Evolutionary conservation across 352 stramenopile genomes (phyloP).

Genomic region (Globisporangium yorkense): DNA sequence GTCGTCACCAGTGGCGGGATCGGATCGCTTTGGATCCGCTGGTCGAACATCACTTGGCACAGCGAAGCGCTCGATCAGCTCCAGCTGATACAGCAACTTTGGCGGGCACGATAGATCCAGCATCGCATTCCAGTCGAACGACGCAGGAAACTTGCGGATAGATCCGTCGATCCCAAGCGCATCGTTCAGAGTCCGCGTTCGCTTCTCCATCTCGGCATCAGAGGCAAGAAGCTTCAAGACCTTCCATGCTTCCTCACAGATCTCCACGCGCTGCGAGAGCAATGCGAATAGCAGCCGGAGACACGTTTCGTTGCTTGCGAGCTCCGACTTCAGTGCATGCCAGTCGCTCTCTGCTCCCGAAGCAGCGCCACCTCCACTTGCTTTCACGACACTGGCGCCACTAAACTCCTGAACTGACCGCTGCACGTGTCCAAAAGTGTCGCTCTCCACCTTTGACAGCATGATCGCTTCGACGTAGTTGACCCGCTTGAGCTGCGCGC

Average conservation of each 20-base stretch:
- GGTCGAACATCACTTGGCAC: slow-evolving; percentile 27
- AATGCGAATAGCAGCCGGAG: slow-evolving; percentile 42
- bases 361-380: neutral
- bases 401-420: slow-evolving; percentile 28
- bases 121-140: slow-evolving; percentile 55
- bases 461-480: slow-evolving; percentile 52
- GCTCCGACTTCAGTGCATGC: slow-evolving; percentile 58
- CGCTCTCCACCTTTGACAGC: slow-evolving; percentile 59
- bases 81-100: slow-evolving; percentile 65
- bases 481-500: slow-evolving; percentile 13
- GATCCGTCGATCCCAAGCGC: slow-evolving; percentile 65
- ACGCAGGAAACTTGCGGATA: slow-evolving; percentile 28
- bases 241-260: slow-evolving; percentile 73
- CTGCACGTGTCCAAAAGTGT: slow-evolving; percentile 48
- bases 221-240: slow-evolving; percentile 64
- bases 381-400: slow-evolving; percentile 1
- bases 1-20: neutral
- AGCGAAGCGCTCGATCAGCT: slow-evolving; percentile 57
- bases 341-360: slow-evolving; percentile 54
- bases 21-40: slow-evolving; percentile 4
- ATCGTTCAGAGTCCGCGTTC: slow-evolving; percentile 57
- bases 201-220: slow-evolving; percentile 64
- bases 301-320: slow-evolving; percentile 41
- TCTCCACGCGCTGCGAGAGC: slow-evolving; percentile 33
- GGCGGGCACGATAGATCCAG: slow-evolving; percentile 49